phyloP scores from a whole-genome alignment of 225 moss, liverwort and hornwort genomes.

The Climacium dendroides region DNA sequence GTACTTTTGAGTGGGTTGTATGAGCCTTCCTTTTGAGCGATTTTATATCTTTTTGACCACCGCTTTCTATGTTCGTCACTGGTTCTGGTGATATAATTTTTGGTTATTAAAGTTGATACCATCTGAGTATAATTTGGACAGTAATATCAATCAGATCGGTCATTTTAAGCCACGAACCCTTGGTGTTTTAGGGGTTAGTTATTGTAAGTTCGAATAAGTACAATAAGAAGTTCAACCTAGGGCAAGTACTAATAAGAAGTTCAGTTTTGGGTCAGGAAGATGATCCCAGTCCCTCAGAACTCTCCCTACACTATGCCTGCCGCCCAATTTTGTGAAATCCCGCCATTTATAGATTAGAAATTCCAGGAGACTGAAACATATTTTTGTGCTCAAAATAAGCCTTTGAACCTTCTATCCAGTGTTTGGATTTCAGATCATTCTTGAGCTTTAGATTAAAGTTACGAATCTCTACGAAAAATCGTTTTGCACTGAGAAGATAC shows the following conservation, averaged over 20 bases:
- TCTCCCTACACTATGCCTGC: neutral
- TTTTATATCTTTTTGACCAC: neutral
- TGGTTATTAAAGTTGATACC: neutral
- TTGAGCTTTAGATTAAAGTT: neutral
- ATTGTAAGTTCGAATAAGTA: neutral
- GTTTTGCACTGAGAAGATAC: neutral
- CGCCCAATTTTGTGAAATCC: neutral
- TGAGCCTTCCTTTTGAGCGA: neutral
- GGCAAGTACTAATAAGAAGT: neutral
- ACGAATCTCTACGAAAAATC: neutral
- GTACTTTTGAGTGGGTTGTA: neutral
- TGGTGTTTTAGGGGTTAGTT: too few relatives aligned
- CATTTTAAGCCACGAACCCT: neutral
- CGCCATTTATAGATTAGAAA: neutral
- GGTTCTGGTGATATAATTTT: neutral
- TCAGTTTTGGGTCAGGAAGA: neutral
- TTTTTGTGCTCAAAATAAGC: neutral
- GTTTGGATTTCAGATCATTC: neutral
- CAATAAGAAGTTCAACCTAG: neutral
- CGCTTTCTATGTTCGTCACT: neutral
- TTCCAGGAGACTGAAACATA: neutral
- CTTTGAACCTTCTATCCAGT: neutral
- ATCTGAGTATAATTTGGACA: neutral
- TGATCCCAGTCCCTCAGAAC: neutral
- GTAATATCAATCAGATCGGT: neutral